A percentile compares a stretch with the other conserved stretches of the same genome.
phyloP scores from a whole-genome alignment of 2,329 filamentous ascomycete genomes.

The Pestalotiopsis sp. region DNA sequence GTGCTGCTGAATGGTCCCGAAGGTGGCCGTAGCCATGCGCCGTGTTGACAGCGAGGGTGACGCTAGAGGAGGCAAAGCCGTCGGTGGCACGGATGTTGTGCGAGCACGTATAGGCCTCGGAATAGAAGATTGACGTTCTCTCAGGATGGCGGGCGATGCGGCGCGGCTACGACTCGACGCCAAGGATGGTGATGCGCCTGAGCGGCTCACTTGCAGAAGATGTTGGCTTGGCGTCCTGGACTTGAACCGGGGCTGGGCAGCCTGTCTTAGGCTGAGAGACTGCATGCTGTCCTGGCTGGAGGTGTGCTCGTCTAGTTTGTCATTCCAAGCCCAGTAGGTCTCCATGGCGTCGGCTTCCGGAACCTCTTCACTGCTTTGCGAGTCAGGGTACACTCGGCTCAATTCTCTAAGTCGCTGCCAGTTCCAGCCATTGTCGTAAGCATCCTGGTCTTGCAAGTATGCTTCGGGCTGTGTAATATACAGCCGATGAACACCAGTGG shows the following conservation, averaged over 20 bases:
- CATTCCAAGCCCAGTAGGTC: conserved; percentile 67
- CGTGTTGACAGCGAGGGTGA: conserved; percentile 44
- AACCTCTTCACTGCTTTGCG: conserved; percentile 44
- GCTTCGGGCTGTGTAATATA: conserved; percentile 76
- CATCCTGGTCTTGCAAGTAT: conserved; percentile 65
- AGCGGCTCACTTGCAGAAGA: conserved; percentile 29
- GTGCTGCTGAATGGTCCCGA: conserved; percentile 20
- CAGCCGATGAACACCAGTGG: conserved; percentile 61
- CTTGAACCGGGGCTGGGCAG: conserved; percentile 36
- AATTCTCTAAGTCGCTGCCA: conserved; percentile 70
- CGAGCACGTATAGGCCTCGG: conserved; percentile 50
- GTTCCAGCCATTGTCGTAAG: conserved; percentile 61
- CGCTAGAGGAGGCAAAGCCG: conserved; percentile 31
- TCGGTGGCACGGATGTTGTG: conserved; percentile 52
- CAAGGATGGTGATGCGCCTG: conserved; percentile 35
- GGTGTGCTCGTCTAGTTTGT: conserved; percentile 58
- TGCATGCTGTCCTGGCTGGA: conserved; percentile 43
- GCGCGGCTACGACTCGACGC: conserved; percentile 34
- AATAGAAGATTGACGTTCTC: conserved; percentile 33
- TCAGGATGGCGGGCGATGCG: conserved; percentile 40
- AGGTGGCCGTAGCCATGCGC: conserved; percentile 45
- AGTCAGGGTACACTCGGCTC: conserved; percentile 54
- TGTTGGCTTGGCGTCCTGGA: conserved; percentile 43
- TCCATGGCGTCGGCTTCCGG: conserved; percentile 64
- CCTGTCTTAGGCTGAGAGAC: conserved; percentile 42